Percentiles rank a stretch among this genome's conserved stretches.
Evolutionary conservation across 768 basidiomycete species (phyloP).

Genomic region (Tephrocybe sp.): DNA sequence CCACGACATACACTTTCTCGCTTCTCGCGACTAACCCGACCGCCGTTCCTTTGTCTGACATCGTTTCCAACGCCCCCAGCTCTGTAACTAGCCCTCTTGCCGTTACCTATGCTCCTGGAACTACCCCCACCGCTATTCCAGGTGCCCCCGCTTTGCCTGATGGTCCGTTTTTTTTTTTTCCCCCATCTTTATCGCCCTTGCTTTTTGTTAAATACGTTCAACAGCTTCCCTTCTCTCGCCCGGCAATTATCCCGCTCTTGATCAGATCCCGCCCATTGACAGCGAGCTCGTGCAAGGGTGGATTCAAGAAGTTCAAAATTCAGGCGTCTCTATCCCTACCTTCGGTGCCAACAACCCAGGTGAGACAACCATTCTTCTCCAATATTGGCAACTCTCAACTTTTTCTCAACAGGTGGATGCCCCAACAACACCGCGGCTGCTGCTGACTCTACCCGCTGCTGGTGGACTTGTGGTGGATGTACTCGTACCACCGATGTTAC

Average conservation of each 20-base stretch:
- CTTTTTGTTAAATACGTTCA: not conserved
- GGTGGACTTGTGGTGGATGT: constrained; percentile 83
- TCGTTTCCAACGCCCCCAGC: constrained; percentile 40
- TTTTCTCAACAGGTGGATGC: constrained; percentile 45
- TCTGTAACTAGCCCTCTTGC: constrained; percentile 43
- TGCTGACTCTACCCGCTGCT: constrained; percentile 55
- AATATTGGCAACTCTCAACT: constrained; percentile 2
- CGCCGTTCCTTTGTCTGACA: constrained; percentile 52
- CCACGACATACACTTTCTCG: constrained; percentile 39
- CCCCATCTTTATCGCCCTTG: not conserved
- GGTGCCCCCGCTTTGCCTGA: constrained; percentile 61
- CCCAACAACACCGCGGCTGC: constrained; percentile 55
- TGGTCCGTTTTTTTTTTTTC: constrained; percentile 29
- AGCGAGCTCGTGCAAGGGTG: constrained; percentile 65
- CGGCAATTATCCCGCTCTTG: constrained; percentile 65
- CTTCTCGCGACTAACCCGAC: constrained; percentile 55
- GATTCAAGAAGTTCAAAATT: constrained; percentile 57
- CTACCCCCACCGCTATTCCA: constrained; percentile 46
- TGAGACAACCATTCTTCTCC: constrained; percentile 17
- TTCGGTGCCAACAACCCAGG: constrained; percentile 41
- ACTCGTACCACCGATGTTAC: constrained; percentile 64
- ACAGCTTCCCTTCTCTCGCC: constrained; percentile 43
- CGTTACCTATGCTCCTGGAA: constrained; percentile 46
- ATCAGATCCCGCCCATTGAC: constrained; percentile 56
- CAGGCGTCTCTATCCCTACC: constrained; percentile 58